Conservation (phyloP, 75 land plant genomes). For the Gnetum montanum region DNA sequence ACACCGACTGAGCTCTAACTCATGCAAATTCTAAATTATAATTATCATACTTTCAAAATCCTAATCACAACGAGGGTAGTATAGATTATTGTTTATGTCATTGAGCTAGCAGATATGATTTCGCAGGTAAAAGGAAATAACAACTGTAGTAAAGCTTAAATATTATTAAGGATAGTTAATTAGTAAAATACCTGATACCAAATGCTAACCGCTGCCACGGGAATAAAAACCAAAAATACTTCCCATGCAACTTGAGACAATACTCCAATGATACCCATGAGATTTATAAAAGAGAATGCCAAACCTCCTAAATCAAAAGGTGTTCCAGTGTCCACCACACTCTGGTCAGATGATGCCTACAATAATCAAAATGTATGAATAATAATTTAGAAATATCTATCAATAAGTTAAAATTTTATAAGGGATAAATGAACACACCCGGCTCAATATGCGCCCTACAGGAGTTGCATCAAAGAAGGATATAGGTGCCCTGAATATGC, state of each 20-base stretch:
- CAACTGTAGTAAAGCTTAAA: background rate
- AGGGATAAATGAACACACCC: conserved; percentile 35
- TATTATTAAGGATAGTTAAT: background rate
- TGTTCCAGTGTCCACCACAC: conserved; percentile 49
- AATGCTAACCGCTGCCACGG: conserved; percentile 33
- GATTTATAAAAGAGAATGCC: conserved; percentile 34
- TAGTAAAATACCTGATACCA: conserved; percentile 38
- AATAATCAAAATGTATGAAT: background rate
- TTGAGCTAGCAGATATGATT: background rate
- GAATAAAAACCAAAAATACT: conserved; percentile 46
- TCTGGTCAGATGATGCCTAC: conserved; percentile 85
- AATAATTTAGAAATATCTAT: background rate
- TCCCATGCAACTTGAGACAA: conserved; percentile 71
- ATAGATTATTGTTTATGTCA: too few species aligned
- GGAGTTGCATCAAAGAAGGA: conserved; percentile 98
- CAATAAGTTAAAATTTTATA: background rate
- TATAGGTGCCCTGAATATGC: conserved; percentile 90
- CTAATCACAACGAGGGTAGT: background rate
- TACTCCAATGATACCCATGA: conserved; percentile 48
- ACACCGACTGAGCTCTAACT: too few species aligned
- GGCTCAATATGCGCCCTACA: conserved; percentile 79
- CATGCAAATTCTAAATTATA: too few species aligned
- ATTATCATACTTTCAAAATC: too few species aligned
- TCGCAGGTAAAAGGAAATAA: background rate
- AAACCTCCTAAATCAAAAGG: conserved; percentile 27